A percentile compares a stretch with the other conserved stretches of the same genome.
These are phyloP conservation scores for Eutypella sp. DNA, from an alignment of 2,329 filamentous ascomycete genomes.

Conservation along the genomic window DNA sequence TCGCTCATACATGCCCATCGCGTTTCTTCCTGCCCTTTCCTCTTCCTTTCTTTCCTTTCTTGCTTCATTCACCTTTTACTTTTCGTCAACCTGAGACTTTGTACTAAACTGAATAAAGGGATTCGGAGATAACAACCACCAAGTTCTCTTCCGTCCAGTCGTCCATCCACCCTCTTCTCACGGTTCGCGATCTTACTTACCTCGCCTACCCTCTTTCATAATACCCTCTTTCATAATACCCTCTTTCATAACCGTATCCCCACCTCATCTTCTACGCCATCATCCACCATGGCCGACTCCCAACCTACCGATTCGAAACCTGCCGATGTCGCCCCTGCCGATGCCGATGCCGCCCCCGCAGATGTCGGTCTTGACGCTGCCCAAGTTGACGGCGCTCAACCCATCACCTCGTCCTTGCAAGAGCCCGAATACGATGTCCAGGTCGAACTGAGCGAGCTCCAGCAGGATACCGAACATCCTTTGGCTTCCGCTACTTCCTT, in stretches of 20 bases:
- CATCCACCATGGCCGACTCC: slow-evolving; percentile 39
- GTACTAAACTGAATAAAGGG: too few species aligned
- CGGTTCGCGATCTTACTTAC: too few species aligned
- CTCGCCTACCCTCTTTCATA: too few species aligned
- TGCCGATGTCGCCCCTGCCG: slow-evolving; percentile 20
- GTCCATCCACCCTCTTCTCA: too few species aligned
- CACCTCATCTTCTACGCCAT: background rate
- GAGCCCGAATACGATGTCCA: slow-evolving; percentile 85
- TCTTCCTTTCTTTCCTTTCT: too few species aligned
- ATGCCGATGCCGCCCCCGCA: slow-evolving; percentile 20
- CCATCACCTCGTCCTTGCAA: slow-evolving; percentile 51
- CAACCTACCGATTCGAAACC: slow-evolving; percentile 29
- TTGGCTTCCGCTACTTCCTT: slow-evolving; percentile 82
- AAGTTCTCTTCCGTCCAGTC: too few species aligned
- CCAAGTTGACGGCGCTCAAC: slow-evolving; percentile 32
- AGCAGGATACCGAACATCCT: slow-evolving; percentile 80
- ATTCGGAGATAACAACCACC: too few species aligned
- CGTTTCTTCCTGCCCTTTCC: too few species aligned
- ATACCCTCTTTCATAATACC: too few species aligned
- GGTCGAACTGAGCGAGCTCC: slow-evolving; percentile 85
- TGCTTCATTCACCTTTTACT: too few species aligned
- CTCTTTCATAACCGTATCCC: background rate
- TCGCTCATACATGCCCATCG: too few species aligned
- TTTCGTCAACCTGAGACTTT: too few species aligned
- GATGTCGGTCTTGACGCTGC: slow-evolving; percentile 23